These are phyloP conservation scores for Aspergillus sclerotiicarbonarius DNA, from an alignment of 495 filamentous ascomycete species.

Conservation along the genomic window DNA sequence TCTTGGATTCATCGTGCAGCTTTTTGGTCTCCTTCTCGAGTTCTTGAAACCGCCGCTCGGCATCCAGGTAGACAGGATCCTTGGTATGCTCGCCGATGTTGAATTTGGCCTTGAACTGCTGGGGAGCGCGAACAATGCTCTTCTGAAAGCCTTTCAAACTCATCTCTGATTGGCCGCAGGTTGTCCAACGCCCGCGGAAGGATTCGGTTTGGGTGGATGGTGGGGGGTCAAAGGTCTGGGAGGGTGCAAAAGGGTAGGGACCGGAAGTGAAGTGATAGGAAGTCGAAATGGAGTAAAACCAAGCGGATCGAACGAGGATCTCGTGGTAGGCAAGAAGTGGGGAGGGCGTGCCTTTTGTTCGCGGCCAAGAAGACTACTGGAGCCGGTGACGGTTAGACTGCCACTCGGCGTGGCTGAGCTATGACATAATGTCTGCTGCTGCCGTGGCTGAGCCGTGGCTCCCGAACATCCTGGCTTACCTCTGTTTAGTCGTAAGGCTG, in stretches of 20 bases:
- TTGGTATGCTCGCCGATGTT: constrained; percentile 92
- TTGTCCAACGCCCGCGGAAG: constrained; percentile 8
- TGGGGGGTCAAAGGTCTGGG: background rate
- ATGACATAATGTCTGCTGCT: constrained; percentile 36
- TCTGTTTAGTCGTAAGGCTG: background rate
- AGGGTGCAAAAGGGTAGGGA: background rate
- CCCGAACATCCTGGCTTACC: background rate
- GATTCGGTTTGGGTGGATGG: constrained; percentile 3
- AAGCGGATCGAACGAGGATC: constrained; percentile 10
- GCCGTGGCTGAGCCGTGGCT: constrained; percentile 5
- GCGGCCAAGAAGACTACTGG: constrained; percentile 1
- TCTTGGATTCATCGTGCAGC: constrained; percentile 91
- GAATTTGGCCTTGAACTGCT: constrained; percentile 86
- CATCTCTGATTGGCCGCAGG: constrained; percentile 52
- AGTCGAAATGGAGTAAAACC: constrained; percentile 10
- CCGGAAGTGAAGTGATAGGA: background rate
- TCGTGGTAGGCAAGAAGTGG: constrained; percentile 13
- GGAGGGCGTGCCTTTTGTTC: constrained; percentile 12
- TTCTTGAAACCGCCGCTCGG: constrained; percentile 90
- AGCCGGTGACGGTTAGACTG: constrained; percentile 26
- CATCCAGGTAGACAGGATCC: constrained; percentile 91
- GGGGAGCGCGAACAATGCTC: constrained; percentile 81
- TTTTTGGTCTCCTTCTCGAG: constrained; percentile 94
- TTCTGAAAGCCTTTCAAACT: constrained; percentile 97
- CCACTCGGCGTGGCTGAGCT: constrained; percentile 27